phyloP scores from a whole-genome alignment of 805 yeast species.

The Candida argentea region DNA sequence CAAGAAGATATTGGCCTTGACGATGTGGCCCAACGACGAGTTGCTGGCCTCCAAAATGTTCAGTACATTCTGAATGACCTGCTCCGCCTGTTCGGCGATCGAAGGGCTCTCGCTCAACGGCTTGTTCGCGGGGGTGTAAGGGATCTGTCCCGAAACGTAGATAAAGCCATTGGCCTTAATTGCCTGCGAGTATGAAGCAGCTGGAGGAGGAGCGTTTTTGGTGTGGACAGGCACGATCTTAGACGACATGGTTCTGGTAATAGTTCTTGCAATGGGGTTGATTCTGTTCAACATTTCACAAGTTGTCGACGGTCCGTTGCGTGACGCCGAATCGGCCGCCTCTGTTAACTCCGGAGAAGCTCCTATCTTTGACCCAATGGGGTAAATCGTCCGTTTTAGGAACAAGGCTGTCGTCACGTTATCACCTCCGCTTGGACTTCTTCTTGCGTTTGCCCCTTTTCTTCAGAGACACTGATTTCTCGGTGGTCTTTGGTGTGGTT shows the following conservation, averaged over 20 bases:
- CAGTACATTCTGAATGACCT: conserved; percentile 55
- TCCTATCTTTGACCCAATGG: too few relatives aligned
- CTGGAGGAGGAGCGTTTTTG: conserved; percentile 86
- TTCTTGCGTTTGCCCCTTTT: conserved; percentile 14
- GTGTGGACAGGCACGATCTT: too few relatives aligned
- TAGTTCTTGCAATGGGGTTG: neutral
- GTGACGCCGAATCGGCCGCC: too few relatives aligned
- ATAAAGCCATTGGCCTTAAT: conserved; percentile 80
- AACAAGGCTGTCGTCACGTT: too few relatives aligned
- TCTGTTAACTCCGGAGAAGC: too few relatives aligned
- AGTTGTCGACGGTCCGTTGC: too few relatives aligned
- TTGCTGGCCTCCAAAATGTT: conserved; percentile 77
- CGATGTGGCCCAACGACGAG: conserved; percentile 72
- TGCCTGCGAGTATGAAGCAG: conserved; percentile 95
- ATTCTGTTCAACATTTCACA: neutral
- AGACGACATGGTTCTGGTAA: conserved; percentile 10
- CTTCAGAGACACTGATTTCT: conserved; percentile 5
- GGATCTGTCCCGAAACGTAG: conserved; percentile 93
- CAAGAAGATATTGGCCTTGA: conserved; percentile 83
- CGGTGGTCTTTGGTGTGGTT: too few relatives aligned
- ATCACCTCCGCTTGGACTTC: conserved; percentile 20
- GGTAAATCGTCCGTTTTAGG: too few relatives aligned
- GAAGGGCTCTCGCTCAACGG: conserved; percentile 59
- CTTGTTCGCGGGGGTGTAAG: conserved; percentile 74
- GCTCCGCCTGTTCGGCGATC: conserved; percentile 70